Evolutionary conservation across 495 filamentous ascomycete species (phyloP).

Genomic region (Hyaloscypha bicolor): DNA sequence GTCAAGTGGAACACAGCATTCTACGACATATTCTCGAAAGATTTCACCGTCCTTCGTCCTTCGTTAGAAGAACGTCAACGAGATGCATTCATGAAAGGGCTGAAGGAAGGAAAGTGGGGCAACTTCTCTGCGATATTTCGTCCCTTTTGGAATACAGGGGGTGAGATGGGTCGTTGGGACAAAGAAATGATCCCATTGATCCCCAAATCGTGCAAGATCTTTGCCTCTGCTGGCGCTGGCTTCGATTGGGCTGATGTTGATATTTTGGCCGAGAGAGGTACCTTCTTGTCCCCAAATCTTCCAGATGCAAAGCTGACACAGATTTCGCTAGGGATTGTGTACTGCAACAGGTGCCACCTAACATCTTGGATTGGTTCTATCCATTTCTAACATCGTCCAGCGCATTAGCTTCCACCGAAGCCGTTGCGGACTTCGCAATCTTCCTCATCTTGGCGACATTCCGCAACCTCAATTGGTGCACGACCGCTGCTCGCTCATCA

Average conservation of each 20-base stretch:
- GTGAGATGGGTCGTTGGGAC: slow-evolving; percentile 80
- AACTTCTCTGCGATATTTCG: slow-evolving; percentile 74
- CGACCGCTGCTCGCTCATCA: slow-evolving; percentile 46
- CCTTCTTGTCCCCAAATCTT: slow-evolving; percentile 21
- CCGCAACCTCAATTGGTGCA: slow-evolving; percentile 57
- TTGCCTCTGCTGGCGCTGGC: slow-evolving; percentile 73
- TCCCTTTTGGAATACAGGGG: slow-evolving; percentile 78
- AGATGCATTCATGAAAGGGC: slow-evolving; percentile 60
- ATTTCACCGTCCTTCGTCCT: slow-evolving; percentile 62
- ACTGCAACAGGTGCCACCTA: slow-evolving; percentile 29
- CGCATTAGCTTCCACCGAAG: slow-evolving; percentile 59
- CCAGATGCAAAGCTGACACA: neutral
- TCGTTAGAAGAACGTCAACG: slow-evolving; percentile 52
- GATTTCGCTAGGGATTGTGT: slow-evolving; percentile 24
- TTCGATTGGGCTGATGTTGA: slow-evolving; percentile 79
- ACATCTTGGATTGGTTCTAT: neutral
- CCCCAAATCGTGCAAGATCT: slow-evolving; percentile 65
- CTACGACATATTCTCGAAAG: slow-evolving; percentile 54
- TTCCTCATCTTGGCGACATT: slow-evolving; percentile 59
- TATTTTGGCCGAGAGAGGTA: slow-evolving; percentile 67
- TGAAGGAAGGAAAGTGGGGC: slow-evolving; percentile 67
- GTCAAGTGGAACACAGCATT: slow-evolving; percentile 65
- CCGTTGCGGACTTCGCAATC: slow-evolving; percentile 58
- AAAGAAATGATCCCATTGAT: slow-evolving; percentile 66
- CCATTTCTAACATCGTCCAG: slow-evolving; percentile 32